Evolutionary conservation across 257 asterid genomes (phyloP), one percentile per base, ranked within the genome.

Genomic region (Nicotiana tabacum): DNA sequence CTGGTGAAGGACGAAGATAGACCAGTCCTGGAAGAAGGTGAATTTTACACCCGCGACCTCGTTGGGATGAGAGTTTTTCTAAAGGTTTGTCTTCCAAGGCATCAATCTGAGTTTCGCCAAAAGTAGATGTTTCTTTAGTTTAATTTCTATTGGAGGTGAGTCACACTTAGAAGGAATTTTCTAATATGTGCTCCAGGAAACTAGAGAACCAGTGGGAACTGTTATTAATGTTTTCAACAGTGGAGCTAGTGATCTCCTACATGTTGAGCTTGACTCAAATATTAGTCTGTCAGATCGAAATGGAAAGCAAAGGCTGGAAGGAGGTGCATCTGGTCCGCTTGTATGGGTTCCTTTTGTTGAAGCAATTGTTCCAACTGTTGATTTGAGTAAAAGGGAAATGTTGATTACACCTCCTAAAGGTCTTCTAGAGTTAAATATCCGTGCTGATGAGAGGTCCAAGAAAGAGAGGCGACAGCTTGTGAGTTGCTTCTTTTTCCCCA

Each of bases 391-490:
- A 83, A 84, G 95, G 87, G 98, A 94, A 88, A 93, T 96, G 97
- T 81, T 90, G 85, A 94, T 96, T 87, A 96, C 97, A 79, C 99
- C 99, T 84, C 99, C 99, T 29, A 92, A 93, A 89, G 99, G 99
- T 82, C 97, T 96, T 66, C 87, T 96, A 81, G 97, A 92, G 84
- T 88, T 96, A 86, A 96, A 96, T 83, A 77, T 96, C 65, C 97
- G 97, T 81, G 37, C 92, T 68, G 90, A 93, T 84, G 97, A 90
- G 83, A 94, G 89, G 87, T 87, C 97, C 91, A 96, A 96, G 93
- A 96, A 94, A 92, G 98, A 96, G 89, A 96, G 99, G 86, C 98
- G 98, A 11, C 96, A 92, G 88, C 91, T 92, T 89, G 99, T 96
- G 91, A 96, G 99, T 48, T 37, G 33, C 4, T 81, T 81, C 32